Evolutionary conservation across 768 basidiomycete genomes (phyloP), one percentile per base, ranked within the genome.

Genomic region (Podaxis sp.): DNA sequence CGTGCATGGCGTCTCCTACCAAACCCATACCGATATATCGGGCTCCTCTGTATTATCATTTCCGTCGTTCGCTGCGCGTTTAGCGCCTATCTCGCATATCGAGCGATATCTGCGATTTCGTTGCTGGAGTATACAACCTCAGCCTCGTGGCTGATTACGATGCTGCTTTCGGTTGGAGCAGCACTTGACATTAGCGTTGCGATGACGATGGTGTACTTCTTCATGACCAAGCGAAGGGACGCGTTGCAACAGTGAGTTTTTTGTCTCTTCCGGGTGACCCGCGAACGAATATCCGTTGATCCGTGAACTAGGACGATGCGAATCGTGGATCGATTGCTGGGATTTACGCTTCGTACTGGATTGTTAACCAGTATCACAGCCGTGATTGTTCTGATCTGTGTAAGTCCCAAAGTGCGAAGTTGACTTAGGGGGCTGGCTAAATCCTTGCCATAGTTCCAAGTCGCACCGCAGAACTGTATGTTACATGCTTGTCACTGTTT

Each of bases 81-180:
- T 2, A 73, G 73, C 51, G 61, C 75, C 51, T 72, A 66, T 12
- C 61, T 76, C 2, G 68, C 69, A 4, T 66, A 67, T 1, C 64
- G 67, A 51, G 72, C 70, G 15, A 61, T 75, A 39, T 66, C 66
- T 2, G 66, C 68, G 9, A 39, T 52, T 15, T 70, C 63, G 19
- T 62, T 74, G 19, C 59, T 46, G 8, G 49, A 57, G 4, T 76
- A 68, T 57, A 68, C 69, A 6, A 64, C 68, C 4, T 58, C 68
- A 5, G 71, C 68, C 52, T 65, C 67, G n/a, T 76, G 76, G 76
- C 64, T 77, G 7, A 71, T 77, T 22, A 71, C 73, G 0, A 66
- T 68, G 13, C 65, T 75, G 4, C 70, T 76, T 42, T 66, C 65
- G 13, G 64, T 70, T 11, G 72, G 75, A 9, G 72, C 69, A 1